Base-by-base conservation (phyloP, 2,329 filamentous ascomycete species). In the Sarocladiaceae sp. region DNA sequence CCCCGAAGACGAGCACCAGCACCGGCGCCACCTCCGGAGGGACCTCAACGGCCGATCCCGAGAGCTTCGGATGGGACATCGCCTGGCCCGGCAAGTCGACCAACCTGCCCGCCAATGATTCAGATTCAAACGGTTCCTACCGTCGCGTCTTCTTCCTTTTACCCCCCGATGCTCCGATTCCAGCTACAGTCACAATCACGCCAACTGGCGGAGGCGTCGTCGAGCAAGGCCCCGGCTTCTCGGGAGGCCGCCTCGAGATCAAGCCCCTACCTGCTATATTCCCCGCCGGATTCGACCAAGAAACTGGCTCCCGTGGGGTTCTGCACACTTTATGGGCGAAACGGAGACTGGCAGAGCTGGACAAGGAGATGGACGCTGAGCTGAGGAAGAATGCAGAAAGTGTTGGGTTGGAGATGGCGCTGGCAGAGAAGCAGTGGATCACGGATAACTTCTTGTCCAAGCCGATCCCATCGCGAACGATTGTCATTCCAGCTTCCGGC, bases 321-420 rank as follows among this genome's bases (percentile, higher is more conserved):
- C 65, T 95, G 48, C 90, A 95, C 59, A 95, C 88, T 2, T 80
- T 91, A 47, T 96, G 90, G 88, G 90, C 87, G 15, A 89, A 89
- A 69, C 83, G 86, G 61, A 74, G 89, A 33, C 67, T 95, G 18
- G 78, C 80, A 24, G 82, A 85, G 50, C 68, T 95, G 39, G 79
- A 88, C 43, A 73, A 73, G 47, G 89, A 95, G 68, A 91, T 95
- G 53, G 78, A 76, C 9, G 68, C 70, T 6, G 89, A 95, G 67
- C 76, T 83, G 58, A 75, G 74, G 53, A 69, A 73, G 50, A 95
- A 94, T 58, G 74, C 76, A 11, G 89, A 95, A 65, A 85, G 89
- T 16, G 78, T 95, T 15, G 89, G 85, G 2, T 67, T 94, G 45
- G 80, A 88, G 58, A 95, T 95, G 83, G 88, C 84, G 0, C 61